These are phyloP conservation scores for Dendrobium officinale DNA, from an alignment of 106 monocot genomes.

Conservation along the genomic window DNA sequence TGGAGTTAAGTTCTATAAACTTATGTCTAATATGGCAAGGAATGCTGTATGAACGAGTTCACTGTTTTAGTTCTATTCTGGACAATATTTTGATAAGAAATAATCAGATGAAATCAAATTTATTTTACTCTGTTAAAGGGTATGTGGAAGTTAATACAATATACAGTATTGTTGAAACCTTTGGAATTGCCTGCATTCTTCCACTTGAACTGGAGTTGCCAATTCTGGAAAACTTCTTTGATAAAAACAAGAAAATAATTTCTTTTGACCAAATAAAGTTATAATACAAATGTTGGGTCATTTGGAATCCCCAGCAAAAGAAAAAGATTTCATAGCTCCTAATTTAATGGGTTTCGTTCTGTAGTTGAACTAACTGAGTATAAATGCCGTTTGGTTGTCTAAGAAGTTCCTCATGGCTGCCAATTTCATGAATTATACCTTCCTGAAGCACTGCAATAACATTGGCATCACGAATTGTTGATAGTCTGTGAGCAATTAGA, in stretches of 20 bases:
- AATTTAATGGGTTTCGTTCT: neutral
- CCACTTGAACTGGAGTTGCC: neutral
- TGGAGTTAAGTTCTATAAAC: no score
- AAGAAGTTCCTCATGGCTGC: conserved; percentile 13
- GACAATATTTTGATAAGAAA: neutral
- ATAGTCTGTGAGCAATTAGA: conserved; percentile 27
- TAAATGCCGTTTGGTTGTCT: conserved; percentile 15
- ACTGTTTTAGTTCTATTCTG: neutral
- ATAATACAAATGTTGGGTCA: neutral
- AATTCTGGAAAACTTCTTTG: neutral
- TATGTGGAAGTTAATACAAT: no score
- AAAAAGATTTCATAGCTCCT: neutral
- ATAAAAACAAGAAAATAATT: neutral
- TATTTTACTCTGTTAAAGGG: no score
- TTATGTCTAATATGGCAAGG: no score
- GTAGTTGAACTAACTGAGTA: conserved; percentile 16
- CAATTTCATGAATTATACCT: conserved; percentile 2
- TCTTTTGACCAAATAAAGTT: neutral
- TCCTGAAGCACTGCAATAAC: conserved; percentile 18
- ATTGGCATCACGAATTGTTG: conserved; percentile 25
- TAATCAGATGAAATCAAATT: neutral
- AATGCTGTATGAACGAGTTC: neutral
- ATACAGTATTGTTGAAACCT: neutral
- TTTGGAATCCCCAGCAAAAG: no score
- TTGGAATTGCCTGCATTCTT: neutral